phyloP scores from a whole-genome alignment of 768 basidiomycete species.

The Brasilioporus rufonigricans region DNA sequence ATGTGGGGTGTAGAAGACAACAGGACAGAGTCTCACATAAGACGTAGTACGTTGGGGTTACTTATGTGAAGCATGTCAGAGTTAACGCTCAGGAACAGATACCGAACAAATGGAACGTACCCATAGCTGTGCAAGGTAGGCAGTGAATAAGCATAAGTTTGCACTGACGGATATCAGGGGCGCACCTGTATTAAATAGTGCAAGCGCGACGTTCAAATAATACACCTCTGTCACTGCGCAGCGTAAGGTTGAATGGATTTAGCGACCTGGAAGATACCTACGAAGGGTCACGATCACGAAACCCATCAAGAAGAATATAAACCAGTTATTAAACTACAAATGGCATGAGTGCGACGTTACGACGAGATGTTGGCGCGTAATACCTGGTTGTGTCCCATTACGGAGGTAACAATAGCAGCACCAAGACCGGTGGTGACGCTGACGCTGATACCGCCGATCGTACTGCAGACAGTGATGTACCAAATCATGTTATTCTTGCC shows the following conservation, averaged over 20 bases:
- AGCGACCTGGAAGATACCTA: slow-evolving; percentile 34
- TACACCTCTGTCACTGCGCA: slow-evolving; percentile 81
- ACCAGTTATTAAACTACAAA: slow-evolving; percentile 86
- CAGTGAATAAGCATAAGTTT: slow-evolving; percentile 1
- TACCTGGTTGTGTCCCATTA: slow-evolving; percentile 76
- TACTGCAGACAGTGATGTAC: slow-evolving; percentile 92
- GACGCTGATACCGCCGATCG: slow-evolving; percentile 95
- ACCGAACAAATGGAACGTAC: slow-evolving; percentile 35
- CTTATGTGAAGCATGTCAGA: slow-evolving; percentile 37
- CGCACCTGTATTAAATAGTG: slow-evolving; percentile 88
- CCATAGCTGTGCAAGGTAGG: slow-evolving; percentile 52
- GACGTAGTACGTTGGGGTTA: slow-evolving; percentile 87
- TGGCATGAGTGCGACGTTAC: neutral
- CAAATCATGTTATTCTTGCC: slow-evolving; percentile 93
- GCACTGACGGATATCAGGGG: neutral
- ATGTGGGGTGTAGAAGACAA: neutral
- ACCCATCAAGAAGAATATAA: slow-evolving; percentile 81
- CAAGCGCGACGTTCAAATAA: slow-evolving; percentile 94
- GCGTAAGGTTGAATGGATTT: slow-evolving; percentile 3
- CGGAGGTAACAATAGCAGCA: slow-evolving; percentile 81
- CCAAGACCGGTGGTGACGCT: slow-evolving; percentile 95
- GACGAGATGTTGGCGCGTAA: slow-evolving; percentile 1
- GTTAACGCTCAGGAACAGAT: neutral
- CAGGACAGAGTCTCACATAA: slow-evolving; percentile 56
- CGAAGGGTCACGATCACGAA: slow-evolving; percentile 84